Evolutionary conservation across 495 filamentous ascomycete species (phyloP).

Genomic region (Glarea lozoyensis): DNA sequence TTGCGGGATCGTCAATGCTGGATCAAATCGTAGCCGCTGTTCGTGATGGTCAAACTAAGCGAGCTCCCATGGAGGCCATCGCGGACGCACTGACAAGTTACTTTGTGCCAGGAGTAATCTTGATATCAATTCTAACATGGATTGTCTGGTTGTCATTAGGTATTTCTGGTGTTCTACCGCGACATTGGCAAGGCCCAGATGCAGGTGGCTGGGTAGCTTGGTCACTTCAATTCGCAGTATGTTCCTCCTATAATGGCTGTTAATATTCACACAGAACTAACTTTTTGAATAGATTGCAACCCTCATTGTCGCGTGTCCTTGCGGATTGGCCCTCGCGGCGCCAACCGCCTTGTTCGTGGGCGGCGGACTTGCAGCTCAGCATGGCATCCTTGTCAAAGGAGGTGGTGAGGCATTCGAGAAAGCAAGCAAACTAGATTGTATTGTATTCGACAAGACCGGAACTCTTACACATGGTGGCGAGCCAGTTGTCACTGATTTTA

Average conservation of each 20-base stretch:
- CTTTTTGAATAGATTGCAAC: conserved; percentile 67
- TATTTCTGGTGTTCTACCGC: conserved; percentile 54
- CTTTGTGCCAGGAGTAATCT: conserved; percentile 80
- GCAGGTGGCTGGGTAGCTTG: conserved; percentile 79
- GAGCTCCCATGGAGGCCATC: conserved; percentile 78
- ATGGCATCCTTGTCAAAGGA: conserved; percentile 90
- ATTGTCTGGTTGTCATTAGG: conserved; percentile 76
- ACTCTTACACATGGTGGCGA: conserved; percentile 83
- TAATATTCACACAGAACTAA: conserved; percentile 29
- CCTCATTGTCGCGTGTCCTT: conserved; percentile 92
- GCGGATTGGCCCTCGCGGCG: conserved; percentile 83
- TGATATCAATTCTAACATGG: conserved; percentile 77
- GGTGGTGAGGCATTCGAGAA: conserved; percentile 95
- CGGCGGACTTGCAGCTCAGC: conserved; percentile 73
- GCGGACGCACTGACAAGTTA: conserved; percentile 79
- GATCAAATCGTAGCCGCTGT: conserved; percentile 87
- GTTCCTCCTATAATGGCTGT: too few species aligned
- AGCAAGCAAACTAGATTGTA: conserved; percentile 72
- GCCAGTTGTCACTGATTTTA: conserved; percentile 66
- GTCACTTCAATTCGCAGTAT: conserved; percentile 81
- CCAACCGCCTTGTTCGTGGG: conserved; percentile 93
- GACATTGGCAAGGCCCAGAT: conserved; percentile 53
- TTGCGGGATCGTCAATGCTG: conserved; percentile 75
- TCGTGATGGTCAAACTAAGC: conserved; percentile 80
- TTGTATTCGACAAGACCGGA: conserved; percentile 96